phyloP scores from a whole-genome alignment of 768 basidiomycete species.

The Leccinum obscurum region DNA sequence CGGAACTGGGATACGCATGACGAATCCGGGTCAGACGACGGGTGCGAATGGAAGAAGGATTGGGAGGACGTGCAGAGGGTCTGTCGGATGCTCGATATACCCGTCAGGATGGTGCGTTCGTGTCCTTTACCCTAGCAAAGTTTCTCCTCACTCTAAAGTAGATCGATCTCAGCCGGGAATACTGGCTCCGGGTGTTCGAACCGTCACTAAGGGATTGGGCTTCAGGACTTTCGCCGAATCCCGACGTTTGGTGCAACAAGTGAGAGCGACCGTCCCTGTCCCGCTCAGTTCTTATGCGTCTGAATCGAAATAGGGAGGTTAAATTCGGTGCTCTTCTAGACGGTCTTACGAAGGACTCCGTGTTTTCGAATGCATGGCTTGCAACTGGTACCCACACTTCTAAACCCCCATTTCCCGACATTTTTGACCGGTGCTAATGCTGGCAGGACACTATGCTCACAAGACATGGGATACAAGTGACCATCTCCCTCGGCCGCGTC shows the following conservation, averaged over 20 bases:
- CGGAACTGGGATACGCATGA: constrained; percentile 93
- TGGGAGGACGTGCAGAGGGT: constrained; percentile 89
- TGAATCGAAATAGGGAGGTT: constrained; percentile 59
- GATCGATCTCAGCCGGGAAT: constrained; percentile 88
- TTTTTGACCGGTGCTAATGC: constrained; percentile 3
- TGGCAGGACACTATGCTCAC: constrained; percentile 81
- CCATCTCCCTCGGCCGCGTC: constrained; percentile 33
- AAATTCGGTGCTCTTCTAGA: constrained; percentile 88
- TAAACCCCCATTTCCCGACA: neutral
- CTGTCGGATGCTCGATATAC: constrained; percentile 69
- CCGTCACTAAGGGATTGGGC: constrained; percentile 81
- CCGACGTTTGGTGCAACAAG: constrained; percentile 92
- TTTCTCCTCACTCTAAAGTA: constrained; percentile 29
- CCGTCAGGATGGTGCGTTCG: constrained; percentile 62
- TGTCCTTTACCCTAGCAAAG: neutral
- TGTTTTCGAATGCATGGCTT: constrained; percentile 55
- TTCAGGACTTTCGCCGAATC: constrained; percentile 82
- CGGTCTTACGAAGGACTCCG: constrained; percentile 42
- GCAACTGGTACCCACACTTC: constrained; percentile 65
- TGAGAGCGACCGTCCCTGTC: constrained; percentile 24
- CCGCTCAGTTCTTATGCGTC: neutral
- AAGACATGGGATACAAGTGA: constrained; percentile 49
- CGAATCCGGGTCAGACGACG: constrained; percentile 73
- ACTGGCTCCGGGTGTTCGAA: constrained; percentile 91
- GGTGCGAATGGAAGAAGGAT: constrained; percentile 95